Percentiles rank a stretch among this genome's conserved stretches.
Conservation (phyloP, 2,329 filamentous ascomycete genomes). For the Chrysoporthe deuterocubensis region DNA sequence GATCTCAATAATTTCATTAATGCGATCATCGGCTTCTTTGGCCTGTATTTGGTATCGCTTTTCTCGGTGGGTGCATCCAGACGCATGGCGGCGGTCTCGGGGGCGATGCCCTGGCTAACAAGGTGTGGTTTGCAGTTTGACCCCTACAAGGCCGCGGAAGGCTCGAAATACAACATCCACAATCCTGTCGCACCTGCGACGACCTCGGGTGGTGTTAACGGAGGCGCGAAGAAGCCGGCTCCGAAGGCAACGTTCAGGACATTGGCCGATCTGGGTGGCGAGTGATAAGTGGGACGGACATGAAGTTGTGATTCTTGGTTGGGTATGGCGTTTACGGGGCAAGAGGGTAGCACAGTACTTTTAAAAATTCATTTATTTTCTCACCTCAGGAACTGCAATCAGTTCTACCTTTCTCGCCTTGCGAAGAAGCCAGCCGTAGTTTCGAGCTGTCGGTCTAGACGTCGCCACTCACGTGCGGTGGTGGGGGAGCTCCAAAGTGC, state of each 20-base stretch:
- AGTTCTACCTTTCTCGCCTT: background rate
- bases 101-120: constrained; percentile 21
- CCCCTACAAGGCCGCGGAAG: constrained; percentile 63
- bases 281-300: constrained; percentile 16
- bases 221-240: constrained; percentile 34
- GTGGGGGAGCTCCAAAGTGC: constrained; percentile 4
- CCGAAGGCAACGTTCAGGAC: constrained; percentile 53
- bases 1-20: constrained; percentile 52
- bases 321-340: constrained; percentile 26
- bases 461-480: constrained; percentile 4
- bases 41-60: constrained; percentile 65
- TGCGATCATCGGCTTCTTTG: constrained; percentile 58
- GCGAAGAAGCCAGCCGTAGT: no score
- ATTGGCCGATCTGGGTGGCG: constrained; percentile 53
- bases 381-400: background rate
- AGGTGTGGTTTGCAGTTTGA: constrained; percentile 53
- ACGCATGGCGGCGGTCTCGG: background rate
- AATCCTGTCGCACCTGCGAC: constrained; percentile 39
- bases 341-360: constrained; percentile 12
- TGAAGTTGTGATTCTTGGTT: background rate
- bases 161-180: constrained; percentile 61
- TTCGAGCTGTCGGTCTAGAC: background rate
- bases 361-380: background rate
- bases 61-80: constrained; percentile 54
- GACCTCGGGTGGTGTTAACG: background rate